A percentile compares a stretch with the other conserved stretches of the same genome.
These are phyloP conservation scores for Ganoderma multipileum DNA, from an alignment of 1,284 basidiomycete species.

Conservation along the genomic window DNA sequence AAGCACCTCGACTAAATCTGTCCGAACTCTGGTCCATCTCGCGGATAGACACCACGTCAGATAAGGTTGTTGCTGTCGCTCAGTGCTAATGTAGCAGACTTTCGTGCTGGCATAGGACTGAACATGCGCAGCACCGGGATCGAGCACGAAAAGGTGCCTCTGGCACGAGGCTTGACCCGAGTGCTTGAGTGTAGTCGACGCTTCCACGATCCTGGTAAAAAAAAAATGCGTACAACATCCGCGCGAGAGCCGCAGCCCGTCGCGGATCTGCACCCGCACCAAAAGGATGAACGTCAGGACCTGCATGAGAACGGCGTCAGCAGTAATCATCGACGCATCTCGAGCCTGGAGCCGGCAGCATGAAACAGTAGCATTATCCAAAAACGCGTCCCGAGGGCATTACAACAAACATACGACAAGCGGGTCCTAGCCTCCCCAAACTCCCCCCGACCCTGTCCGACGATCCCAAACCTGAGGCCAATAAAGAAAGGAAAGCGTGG, in stretches of 20 bases:
- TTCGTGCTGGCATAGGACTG: not conserved
- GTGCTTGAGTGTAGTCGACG: not conserved
- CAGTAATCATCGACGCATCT: not conserved
- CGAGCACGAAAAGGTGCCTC: not conserved
- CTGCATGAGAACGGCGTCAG: not conserved
- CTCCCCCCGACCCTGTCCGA: not conserved
- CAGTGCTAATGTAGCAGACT: not conserved
- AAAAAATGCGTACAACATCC: not conserved
- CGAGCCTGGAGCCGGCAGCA: not conserved
- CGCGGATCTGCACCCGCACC: not conserved
- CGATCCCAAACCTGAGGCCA: not conserved
- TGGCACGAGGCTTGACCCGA: not conserved
- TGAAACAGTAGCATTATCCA: not conserved
- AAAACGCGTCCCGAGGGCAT: not conserved
- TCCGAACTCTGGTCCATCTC: not conserved
- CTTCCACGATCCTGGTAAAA: not conserved
- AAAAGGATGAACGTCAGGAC: not conserved
- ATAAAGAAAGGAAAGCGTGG: constrained; percentile 1
- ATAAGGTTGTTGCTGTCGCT: not conserved
- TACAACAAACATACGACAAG: constrained; percentile 3
- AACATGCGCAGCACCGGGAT: not conserved
- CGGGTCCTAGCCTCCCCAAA: not conserved
- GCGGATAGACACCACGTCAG: not conserved
- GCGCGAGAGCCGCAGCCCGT: not conserved
- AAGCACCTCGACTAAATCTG: not conserved